Base-by-base conservation (phyloP, 1,284 basidiomycete species). In the Paramarasmius palmivorus region DNA sequence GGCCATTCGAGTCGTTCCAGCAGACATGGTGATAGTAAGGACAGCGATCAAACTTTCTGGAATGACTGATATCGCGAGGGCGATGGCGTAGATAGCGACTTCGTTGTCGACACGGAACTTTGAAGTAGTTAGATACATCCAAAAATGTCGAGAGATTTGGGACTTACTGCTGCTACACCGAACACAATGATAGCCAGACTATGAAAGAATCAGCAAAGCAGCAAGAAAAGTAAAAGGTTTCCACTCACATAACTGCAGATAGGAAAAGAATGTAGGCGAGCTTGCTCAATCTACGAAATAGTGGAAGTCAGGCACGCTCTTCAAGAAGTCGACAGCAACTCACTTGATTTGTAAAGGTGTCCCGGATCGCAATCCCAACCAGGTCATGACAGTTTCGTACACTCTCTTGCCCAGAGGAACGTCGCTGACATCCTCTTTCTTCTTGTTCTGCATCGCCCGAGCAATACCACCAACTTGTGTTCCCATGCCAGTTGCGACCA, bases 401-500 rank as follows among this genome's bases (percentile, higher is more conserved):
- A 56, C 53, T 2, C 63, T 58, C 32, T 53, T 60, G 12, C 49
- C 57, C 40, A 63, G 62, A 10, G 68, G 63, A 14, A 47, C 51
- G 6, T 55, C 52, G 20, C 12, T 23, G 12, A 34, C 2, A 9
- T 35, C 15, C 19, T 32, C n/a, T 26, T 19, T 46, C 25, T 46
- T 46, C 25, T 29, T 46, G 25, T 66, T 64, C 45, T 64, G 66
- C 45, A 73, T 67, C 25, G 65, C 68, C 17, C 58, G 59, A 0
- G 83, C 83, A 58, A 86, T 86, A 48, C 76, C 77, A 19, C 84
- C 83, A 42, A 88, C 65, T 58, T 84, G 82, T 14, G 85, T 88
- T 57, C 72, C 71, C 86, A 89, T 89, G 3, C 81, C 86, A 8
- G 82, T 88, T 2, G 72, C 73, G 50, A 82, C 74, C 51, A 84